phyloP scores from a whole-genome alignment of 1,139 yeast species.

The Zygoascus sp. region DNA sequence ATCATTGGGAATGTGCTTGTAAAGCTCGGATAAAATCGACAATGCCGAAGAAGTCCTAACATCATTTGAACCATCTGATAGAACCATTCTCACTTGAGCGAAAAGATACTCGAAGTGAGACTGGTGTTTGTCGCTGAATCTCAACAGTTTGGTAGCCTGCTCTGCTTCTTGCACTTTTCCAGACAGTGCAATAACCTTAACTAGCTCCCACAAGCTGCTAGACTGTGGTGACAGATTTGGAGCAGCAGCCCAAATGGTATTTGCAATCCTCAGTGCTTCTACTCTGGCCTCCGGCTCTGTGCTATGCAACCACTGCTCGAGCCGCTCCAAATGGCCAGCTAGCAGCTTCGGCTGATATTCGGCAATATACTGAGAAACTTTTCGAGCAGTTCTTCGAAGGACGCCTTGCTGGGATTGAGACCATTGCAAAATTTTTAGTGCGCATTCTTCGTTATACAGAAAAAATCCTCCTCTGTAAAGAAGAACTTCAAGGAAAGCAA shows the following conservation, averaged over 20 bases:
- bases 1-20: constrained; percentile 46
- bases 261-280: constrained; percentile 55
- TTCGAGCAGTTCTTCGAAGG: constrained; percentile 43
- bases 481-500: constrained; percentile 43
- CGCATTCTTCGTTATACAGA: constrained; percentile 61
- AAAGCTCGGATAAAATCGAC: constrained; percentile 58
- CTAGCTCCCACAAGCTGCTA: constrained; percentile 25
- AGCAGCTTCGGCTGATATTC: constrained; percentile 59
- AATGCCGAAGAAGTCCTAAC: constrained; percentile 43
- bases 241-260: constrained; percentile 51
- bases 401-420: constrained; percentile 40
- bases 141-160: constrained; percentile 56
- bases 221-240: constrained; percentile 37
- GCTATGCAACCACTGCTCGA: constrained; percentile 42
- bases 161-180: constrained; percentile 64
- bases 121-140: background rate
- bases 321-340: constrained; percentile 51
- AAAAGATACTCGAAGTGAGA: background rate
- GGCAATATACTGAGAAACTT: constrained; percentile 58
- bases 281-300: constrained; percentile 31
- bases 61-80: background rate
- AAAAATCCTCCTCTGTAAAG: constrained; percentile 59
- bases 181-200: constrained; percentile 42
- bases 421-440: constrained; percentile 49
- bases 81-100: background rate